Conservation (phyloP, 2,329 filamentous ascomycete species). For the Moelleriella libera region DNA sequence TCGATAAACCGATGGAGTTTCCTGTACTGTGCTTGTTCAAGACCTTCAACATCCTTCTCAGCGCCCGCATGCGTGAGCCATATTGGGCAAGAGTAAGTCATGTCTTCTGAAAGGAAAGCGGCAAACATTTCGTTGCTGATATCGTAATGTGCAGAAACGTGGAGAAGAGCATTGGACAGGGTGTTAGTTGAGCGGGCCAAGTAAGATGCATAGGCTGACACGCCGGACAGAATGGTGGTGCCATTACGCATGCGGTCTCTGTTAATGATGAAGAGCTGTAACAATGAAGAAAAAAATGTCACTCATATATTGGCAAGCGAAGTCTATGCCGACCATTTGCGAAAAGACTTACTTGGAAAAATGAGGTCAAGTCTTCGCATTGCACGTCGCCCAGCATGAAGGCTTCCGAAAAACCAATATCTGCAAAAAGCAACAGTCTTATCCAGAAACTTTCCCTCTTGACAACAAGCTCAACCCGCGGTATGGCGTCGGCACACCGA, state of each 20-base stretch:
- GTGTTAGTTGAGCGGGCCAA: constrained; percentile 44
- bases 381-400: constrained; percentile 62
- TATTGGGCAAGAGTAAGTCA: constrained; percentile 63
- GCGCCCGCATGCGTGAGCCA: constrained; percentile 24
- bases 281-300: neutral
- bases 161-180: constrained; percentile 43
- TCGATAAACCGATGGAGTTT: constrained; percentile 54
- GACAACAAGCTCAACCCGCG: constrained; percentile 41
- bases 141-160: constrained; percentile 62
- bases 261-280: constrained; percentile 58
- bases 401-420: constrained; percentile 62
- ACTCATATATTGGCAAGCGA: too few species aligned
- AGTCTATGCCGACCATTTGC: too few species aligned
- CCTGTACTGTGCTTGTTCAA: constrained; percentile 52
- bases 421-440: constrained; percentile 51
- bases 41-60: constrained; percentile 27
- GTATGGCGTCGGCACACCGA: constrained; percentile 19
- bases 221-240: constrained; percentile 43
- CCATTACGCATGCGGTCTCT: constrained; percentile 50
- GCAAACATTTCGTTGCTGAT: constrained; percentile 66
- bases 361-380: constrained; percentile 50
- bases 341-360: constrained; percentile 42
- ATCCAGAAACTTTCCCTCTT: constrained; percentile 58
- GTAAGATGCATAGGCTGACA: constrained; percentile 42
- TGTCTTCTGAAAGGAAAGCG: constrained; percentile 58